A percentile compares a stretch with the other conserved stretches of the same genome.
phyloP scores from a whole-genome alignment of 768 basidiomycete species.

The Boletus insuetus region DNA sequence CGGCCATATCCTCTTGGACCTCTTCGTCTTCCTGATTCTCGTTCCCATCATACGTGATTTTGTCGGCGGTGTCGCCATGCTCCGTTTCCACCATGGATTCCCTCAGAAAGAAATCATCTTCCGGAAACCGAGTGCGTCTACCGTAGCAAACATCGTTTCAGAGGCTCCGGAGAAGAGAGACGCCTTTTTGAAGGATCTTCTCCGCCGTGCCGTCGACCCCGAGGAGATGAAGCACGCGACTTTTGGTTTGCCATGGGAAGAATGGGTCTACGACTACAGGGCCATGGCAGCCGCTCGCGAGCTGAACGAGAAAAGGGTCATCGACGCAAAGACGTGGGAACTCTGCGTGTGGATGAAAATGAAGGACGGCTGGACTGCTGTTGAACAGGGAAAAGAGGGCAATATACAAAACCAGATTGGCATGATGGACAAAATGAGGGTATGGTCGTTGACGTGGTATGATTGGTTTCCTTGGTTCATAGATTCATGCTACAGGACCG shows the following conservation, averaged over 20 bases:
- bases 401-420: slow-evolving; percentile 19
- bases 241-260: slow-evolving; percentile 33
- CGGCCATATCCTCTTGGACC: slow-evolving; percentile 24
- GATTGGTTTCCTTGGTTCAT: background rate
- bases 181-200: slow-evolving; percentile 20
- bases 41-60: slow-evolving; percentile 26
- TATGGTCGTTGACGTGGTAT: background rate
- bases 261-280: slow-evolving; percentile 31
- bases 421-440: slow-evolving; percentile 32
- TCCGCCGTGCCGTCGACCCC: slow-evolving; percentile 29
- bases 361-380: slow-evolving; percentile 25
- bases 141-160: slow-evolving; percentile 22
- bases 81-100: slow-evolving; percentile 30
- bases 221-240: slow-evolving; percentile 23
- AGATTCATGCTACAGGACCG: slow-evolving; percentile 17
- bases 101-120: slow-evolving; percentile 28
- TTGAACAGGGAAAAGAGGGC: slow-evolving; percentile 28
- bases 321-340: slow-evolving; percentile 26
- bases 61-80: slow-evolving; percentile 8
- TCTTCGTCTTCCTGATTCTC: slow-evolving; percentile 27
- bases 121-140: slow-evolving; percentile 28
- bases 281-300: slow-evolving; percentile 29
- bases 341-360: slow-evolving; percentile 34
- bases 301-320: slow-evolving; percentile 17
- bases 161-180: slow-evolving; percentile 29